phyloP scores from a whole-genome alignment of 805 yeast genomes.

The Metschnikowia cubensis region DNA sequence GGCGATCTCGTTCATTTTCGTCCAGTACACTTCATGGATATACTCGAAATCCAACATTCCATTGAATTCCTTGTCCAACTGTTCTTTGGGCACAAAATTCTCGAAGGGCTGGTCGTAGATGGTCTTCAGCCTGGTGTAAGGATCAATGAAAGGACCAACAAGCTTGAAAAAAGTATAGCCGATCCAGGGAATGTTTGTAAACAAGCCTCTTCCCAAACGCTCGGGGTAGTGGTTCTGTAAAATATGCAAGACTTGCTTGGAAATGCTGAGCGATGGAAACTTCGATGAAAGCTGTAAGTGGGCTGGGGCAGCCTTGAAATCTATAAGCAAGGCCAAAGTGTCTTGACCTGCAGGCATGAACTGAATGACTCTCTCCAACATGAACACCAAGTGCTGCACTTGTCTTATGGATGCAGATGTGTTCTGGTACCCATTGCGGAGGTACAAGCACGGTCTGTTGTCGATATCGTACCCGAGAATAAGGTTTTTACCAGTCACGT shows the following conservation, averaged over 20 bases:
- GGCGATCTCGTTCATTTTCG: slow-evolving; percentile 43
- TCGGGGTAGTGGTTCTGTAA: slow-evolving; percentile 21
- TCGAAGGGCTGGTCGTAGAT: slow-evolving; percentile 56
- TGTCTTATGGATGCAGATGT: slow-evolving; percentile 49
- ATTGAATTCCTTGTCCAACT: slow-evolving; percentile 48
- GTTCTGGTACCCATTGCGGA: slow-evolving; percentile 53
- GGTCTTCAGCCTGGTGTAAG: slow-evolving; percentile 54
- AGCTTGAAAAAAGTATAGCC: slow-evolving; percentile 20
- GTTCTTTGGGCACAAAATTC: slow-evolving; percentile 49
- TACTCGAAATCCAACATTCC: slow-evolving; percentile 50
- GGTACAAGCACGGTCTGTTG: slow-evolving; percentile 49
- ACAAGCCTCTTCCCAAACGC: slow-evolving; percentile 19
- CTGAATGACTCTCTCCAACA: slow-evolving; percentile 51
- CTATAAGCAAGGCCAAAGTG: slow-evolving; percentile 50
- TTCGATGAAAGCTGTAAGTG: slow-evolving; percentile 35
- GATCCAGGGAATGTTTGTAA: slow-evolving; percentile 21
- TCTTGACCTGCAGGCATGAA: slow-evolving; percentile 60
- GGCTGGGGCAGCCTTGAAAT: slow-evolving; percentile 47
- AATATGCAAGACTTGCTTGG: slow-evolving; percentile 25
- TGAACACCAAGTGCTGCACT: slow-evolving; percentile 53
- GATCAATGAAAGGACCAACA: slow-evolving; percentile 44
- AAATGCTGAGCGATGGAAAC: slow-evolving; percentile 48
- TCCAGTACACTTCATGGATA: slow-evolving; percentile 52
- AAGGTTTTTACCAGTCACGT: slow-evolving; percentile 51
- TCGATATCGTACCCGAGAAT: slow-evolving; percentile 52